Evolutionary conservation across 139 green algal genomes (phyloP).

Genomic region (Bryopsis sp.): DNA sequence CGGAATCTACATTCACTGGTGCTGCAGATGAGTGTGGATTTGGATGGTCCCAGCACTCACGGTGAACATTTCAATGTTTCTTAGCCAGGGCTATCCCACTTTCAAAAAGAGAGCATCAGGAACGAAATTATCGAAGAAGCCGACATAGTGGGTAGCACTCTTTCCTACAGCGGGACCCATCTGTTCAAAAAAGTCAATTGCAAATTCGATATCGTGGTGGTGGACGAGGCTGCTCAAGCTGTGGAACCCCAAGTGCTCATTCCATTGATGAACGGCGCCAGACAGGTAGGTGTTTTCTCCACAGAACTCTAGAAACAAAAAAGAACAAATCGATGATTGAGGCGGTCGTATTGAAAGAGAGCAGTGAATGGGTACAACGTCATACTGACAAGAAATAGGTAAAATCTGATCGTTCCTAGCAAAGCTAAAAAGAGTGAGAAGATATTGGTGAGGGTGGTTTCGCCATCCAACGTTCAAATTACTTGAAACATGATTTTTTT

Average conservation of each 20-base stretch:
- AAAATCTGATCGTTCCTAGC: no score
- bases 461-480: no score
- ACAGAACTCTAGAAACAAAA: no score
- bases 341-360: no score
- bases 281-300: no score
- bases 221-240: conserved; percentile 86
- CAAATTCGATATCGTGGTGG: conserved; percentile 62
- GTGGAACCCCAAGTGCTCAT: conserved; percentile 16
- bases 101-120: conserved; percentile 31
- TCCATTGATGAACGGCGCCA: conserved; percentile 19
- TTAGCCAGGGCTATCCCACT: background rate
- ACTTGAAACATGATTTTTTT: no score
- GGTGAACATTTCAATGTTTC: background rate
- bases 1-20: no score
- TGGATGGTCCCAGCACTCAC: background rate
- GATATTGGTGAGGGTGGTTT: no score
- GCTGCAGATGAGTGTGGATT: background rate
- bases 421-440: no score
- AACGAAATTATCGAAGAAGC: conserved; percentile 42
- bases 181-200: conserved; percentile 19
- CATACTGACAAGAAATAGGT: no score
- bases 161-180: conserved; percentile 50
- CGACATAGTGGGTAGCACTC: conserved; percentile 81
- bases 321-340: no score
- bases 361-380: no score